Evolutionary conservation across 2,329 filamentous ascomycete genomes (phyloP), one percentile per base, ranked within the genome.

Genomic region (Claviceps sp.): DNA sequence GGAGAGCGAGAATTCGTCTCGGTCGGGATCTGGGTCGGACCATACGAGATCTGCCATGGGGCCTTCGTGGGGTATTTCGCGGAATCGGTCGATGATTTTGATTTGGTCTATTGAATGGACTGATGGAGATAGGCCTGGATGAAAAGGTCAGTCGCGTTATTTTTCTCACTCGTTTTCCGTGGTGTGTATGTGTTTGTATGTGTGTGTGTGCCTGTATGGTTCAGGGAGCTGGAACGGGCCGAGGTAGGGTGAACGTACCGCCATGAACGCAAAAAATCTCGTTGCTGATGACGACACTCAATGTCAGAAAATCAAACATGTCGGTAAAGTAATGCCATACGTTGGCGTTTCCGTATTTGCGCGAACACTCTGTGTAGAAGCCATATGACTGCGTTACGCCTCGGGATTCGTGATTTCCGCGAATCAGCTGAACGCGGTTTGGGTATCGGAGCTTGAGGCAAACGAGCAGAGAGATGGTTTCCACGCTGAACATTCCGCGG

Each of bases 241-340:
- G 8, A 1, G 30, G 30, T 34, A 34, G 30, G 10, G 30, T 34
- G 10, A 34, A 68, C 65, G 69, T 68, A 74, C 84, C 89, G 66
- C 93, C 93, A 68, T 98, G 93, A 6, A 98, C 93, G 68, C 93
- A 98, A 68, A 98, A 98, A 59, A 98, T 98, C 68, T 97, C 88
- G 68, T 98, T 87, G 67, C 97, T 95, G 66, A 98, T 98, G 57
- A 98, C 91, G 55, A 97, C 94, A 61, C 88, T 95, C 53, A 98
- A 75, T 7, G 91, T 97, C 57, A 98, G 76, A 68, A 95, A 98
- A 71, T 98, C 93, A 70, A 98, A 98, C 90, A 98, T 97, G 72
- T 98, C 93, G 58, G 93, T 98, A 66, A 98, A 98, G 68, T 97
- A 93, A 70, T 98, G 93, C 93, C 93, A 98, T 22, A 98, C 93